Base-by-base conservation (phyloP, 2,329 filamentous ascomycete species). In the Penicillium crustosum region DNA sequence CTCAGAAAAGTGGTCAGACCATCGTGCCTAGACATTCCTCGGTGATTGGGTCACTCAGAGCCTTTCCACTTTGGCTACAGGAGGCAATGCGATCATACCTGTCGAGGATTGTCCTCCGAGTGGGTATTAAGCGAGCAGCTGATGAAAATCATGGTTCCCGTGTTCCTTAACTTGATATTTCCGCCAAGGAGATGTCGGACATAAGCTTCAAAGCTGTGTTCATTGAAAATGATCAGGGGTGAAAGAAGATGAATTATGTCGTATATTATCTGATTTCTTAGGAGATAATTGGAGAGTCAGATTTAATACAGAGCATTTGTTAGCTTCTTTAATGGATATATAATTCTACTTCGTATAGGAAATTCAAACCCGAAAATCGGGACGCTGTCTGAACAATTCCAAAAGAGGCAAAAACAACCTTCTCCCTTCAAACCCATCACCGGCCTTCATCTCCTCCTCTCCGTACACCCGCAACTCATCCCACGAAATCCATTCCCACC, bases 401-500 rank as follows among this genome's bases (percentile, higher is more conserved):
- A 81, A 62, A 48, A 84, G 61, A 2, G 82, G 82, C 48, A 77
- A 58, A 55, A 84, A 83, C 45, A 83, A 61, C 13, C 58, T 70
- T 44, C 65, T 72, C 36, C 70, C 62, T 8, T 68, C 63, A 13
- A 66, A 64, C n/a, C 59, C 70, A 1, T 58, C 60, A 44, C 71
- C 71, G 7, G 68, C 68, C 19, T 68, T 59, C 1, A 70, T 68
- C 29, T 52, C 29, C 21, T 53, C 29, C 21, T 53, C 50, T 5
- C 71, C 73, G 70, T 73, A 77, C 19, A 55, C 59, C 65, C 69
- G 67, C 64, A 85, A 68, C 35, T 80, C 73, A 21, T 75, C 69
- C 83, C 83, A 86, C 0, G 62, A 70, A 0, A 77, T 67, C 82
- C 82, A 85, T 23, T 80, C 72, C 83, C 83, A 86, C 0, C 72